Evolutionary conservation across 345 rosid genomes (phyloP), one percentile per base, ranked within the genome.

Genomic region (Turritis glabra): DNA sequence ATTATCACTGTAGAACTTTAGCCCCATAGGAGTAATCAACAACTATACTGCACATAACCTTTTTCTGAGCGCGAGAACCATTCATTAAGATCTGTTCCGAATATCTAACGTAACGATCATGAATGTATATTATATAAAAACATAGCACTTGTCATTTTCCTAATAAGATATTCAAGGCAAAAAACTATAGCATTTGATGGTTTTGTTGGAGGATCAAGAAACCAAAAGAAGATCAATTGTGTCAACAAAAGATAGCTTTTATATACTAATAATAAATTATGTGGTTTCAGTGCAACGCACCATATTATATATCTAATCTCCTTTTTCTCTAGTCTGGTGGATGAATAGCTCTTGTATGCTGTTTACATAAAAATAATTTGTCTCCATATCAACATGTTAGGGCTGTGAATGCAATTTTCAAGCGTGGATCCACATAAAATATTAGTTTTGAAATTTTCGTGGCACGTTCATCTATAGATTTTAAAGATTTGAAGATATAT

Each of bases 151-250:
- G 72, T 65, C 67, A 27, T 77, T 71, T 65, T 71, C 38, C 65
- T 77, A 57, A 29, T 55, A 64, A 47, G 12, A 71, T 64, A 64
- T 57, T 40, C 54, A 60, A 56, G 29, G 41, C 35, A 50, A 26
- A 46, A 69, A 57, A 66, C 67, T 57, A 64, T 37, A 26, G 57
- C 59, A 58, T 77, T 77, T 72, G 57, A 66, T 72, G 38, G 73
- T 66, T 61, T 72, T 77, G 80, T 77, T 71, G 55, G 73, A 50
- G 47, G 37, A 75, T 75, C 68, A 75, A 71, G 79, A 69, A 69
- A 76, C 69, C 75, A 63, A 35, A 51, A 43, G 53, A 76, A 67
- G 50, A 69, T 40, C 57, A 76, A 61, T 23, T 52, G 21, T 15
- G 56, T 61, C 30, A 76, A 30, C 50, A 60, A 75, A 53, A 43